phyloP scores from a whole-genome alignment of 2,329 filamentous ascomycete genomes.

The Coniochaeta prunicola region DNA sequence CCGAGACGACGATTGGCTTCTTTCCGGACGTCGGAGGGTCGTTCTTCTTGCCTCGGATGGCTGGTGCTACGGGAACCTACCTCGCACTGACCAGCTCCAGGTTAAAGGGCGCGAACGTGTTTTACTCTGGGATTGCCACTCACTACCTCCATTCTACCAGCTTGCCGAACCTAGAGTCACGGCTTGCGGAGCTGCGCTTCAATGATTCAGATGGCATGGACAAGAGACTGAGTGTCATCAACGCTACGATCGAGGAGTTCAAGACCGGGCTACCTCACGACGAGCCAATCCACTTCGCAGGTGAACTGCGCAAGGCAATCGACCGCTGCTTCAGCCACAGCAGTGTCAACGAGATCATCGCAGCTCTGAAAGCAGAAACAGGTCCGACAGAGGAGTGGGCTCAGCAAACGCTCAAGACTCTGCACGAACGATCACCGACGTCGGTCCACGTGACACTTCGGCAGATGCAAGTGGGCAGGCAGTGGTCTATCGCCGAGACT shows the following conservation, averaged over 20 bases:
- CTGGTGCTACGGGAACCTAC: slow-evolving; percentile 83
- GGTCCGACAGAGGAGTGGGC: slow-evolving; percentile 66
- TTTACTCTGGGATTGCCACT: slow-evolving; percentile 87
- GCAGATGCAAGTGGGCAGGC: slow-evolving; percentile 68
- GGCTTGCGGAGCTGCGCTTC: slow-evolving; percentile 85
- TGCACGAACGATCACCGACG: slow-evolving; percentile 76
- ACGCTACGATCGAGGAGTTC: slow-evolving; percentile 88
- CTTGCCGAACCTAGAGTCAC: slow-evolving; percentile 71
- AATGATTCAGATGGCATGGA: slow-evolving; percentile 61
- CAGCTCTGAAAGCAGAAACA: slow-evolving; percentile 52
- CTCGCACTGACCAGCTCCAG: slow-evolving; percentile 85
- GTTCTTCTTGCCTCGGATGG: slow-evolving; percentile 89
- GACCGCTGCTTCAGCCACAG: slow-evolving; percentile 72
- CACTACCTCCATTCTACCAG: slow-evolving; percentile 93
- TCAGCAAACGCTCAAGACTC: slow-evolving; percentile 63
- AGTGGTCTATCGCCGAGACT: slow-evolving; percentile 76
- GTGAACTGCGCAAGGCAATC: slow-evolving; percentile 69
- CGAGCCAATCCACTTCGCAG: slow-evolving; percentile 59
- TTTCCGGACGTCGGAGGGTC: slow-evolving; percentile 97
- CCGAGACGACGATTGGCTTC: slow-evolving; percentile 96
- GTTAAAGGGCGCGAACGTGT: slow-evolving; percentile 74
- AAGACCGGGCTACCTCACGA: slow-evolving; percentile 75
- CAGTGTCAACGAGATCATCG: slow-evolving; percentile 62
- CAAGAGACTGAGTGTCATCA: slow-evolving; percentile 64
- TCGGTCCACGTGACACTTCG: slow-evolving; percentile 76